These are phyloP conservation scores for Nicotiana obtusifolia DNA, from an alignment of 257 asterid species.

Conservation along the genomic window DNA sequence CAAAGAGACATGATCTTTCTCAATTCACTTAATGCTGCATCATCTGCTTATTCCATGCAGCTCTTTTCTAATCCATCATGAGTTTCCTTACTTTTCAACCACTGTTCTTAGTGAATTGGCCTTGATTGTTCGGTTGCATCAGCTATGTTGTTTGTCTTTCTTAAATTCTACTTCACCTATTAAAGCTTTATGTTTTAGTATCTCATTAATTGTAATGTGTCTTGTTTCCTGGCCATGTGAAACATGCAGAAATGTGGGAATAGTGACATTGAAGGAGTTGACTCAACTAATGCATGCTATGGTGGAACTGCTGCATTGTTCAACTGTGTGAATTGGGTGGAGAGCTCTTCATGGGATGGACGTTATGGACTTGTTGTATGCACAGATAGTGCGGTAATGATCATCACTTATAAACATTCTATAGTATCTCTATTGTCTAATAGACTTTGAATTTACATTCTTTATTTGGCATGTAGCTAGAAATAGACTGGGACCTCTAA, in stretches of 20 bases:
- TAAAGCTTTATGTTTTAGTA: neutral
- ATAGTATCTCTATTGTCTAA: neutral
- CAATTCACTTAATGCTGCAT: neutral
- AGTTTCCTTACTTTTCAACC: neutral
- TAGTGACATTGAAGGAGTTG: constrained; percentile 97
- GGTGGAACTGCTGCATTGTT: constrained; percentile 98
- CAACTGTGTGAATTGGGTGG: constrained; percentile 97
- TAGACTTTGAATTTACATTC: neutral
- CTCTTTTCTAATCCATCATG: neutral
- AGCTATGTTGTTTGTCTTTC: neutral
- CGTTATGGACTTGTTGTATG: constrained; percentile 98
- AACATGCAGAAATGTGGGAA: constrained; percentile 73
- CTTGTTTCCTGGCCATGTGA: constrained; percentile 12
- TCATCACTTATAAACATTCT: constrained; percentile 12
- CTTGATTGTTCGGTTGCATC: neutral
- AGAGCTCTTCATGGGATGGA: constrained; percentile 98
- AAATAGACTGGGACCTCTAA: neutral
- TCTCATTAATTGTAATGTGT: neutral
- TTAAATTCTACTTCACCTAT: neutral
- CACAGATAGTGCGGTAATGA: constrained; percentile 96
- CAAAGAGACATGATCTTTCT: neutral
- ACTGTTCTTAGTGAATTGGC: neutral
- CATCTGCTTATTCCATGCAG: neutral
- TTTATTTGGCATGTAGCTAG: neutral
- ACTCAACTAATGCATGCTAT: constrained; percentile 95